Evolutionary conservation across 2,329 filamentous ascomycete genomes (phyloP), one percentile per base, ranked within the genome.

Genomic region (Colletotrichum sp.): DNA sequence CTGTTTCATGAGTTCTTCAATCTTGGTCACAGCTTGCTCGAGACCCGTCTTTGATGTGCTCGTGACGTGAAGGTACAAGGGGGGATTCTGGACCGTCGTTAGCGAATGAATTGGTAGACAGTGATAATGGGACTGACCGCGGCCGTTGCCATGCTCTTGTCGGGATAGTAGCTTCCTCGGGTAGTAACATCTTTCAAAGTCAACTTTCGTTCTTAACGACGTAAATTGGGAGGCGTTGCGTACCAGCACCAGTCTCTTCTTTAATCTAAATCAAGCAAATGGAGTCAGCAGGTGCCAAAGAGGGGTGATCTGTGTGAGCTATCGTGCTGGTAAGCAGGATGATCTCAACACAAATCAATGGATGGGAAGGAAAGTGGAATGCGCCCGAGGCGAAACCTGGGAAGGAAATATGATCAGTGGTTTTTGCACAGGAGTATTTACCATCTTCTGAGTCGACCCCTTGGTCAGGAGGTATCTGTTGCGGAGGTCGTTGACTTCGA

Each of bases 171-270:
- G 82, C 93, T 96, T 86, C 97, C 97, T 82, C 96, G 93, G 73
- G 96, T 98, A 63, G 97, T 99, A 89, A 99, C 95, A 96, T 99
- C 97, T 98, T 85, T 86, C 85, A 83, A 79, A 84, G 87, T 91
- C 87, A 91, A 91, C 82, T 85, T 90, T 84, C 82, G 84, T 84
- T 87, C 86, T 83, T 86, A 84, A 84, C 83, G 78, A 83, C 80
- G 84, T 84, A 85, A 85, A 84, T 83, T 83, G 84, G 85, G 83
- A 87, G 85, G 86, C 87, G 84, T 86, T 88, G 91, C 96, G 93
- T 99, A 99, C 97, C 97, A 90, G 97, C 96, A 90, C 97, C 97
- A 93, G 96, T 98, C 82, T 98, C 95, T 89, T 98, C 96, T 93
- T 98, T 98, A 82, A 99, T 99, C 97, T 99, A 96, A 81, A 94